Evolutionary conservation across 345 rosid genomes (phyloP).

Genomic region (Eutrema yunnanense): DNA sequence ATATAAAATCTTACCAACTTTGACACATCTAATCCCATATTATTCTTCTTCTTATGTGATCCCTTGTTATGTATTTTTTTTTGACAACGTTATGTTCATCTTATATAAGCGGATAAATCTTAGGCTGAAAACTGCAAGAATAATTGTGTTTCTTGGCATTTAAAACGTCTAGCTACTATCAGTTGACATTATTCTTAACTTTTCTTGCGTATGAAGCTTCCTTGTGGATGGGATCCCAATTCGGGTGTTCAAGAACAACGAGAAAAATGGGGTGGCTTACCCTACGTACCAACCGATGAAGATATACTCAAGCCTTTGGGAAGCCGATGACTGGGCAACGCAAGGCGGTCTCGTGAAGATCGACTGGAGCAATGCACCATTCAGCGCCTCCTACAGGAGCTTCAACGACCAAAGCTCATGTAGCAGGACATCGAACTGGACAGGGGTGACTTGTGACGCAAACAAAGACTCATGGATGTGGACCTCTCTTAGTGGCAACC

Average conservation of each 20-base stretch:
- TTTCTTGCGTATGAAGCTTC: conserved; percentile 30
- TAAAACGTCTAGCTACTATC: background rate
- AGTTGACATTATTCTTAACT: background rate
- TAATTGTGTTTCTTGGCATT: background rate
- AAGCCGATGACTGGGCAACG: conserved; percentile 59
- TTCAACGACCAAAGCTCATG: conserved; percentile 37
- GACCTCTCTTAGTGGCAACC: conserved; percentile 21
- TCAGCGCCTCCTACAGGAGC: conserved; percentile 36
- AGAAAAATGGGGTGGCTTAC: conserved; percentile 39
- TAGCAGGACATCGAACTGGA: conserved; percentile 19
- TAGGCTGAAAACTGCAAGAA: background rate
- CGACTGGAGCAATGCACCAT: conserved; percentile 52
- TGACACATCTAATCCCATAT: background rate
- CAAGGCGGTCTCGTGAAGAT: conserved; percentile 50
- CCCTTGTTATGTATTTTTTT: background rate
- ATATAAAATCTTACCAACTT: background rate
- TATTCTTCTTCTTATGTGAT: background rate
- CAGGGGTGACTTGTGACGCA: conserved; percentile 21
- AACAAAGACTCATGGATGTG: conserved; percentile 28
- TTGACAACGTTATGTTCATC: background rate
- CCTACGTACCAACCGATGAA: conserved; percentile 49
- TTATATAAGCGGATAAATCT: background rate
- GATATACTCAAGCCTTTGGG: conserved; percentile 53
- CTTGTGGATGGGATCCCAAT: conserved; percentile 49
- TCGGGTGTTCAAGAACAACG: conserved; percentile 53